phyloP scores from a whole-genome alignment of 805 yeast genomes.

The Candida pseudoglaebosa region DNA sequence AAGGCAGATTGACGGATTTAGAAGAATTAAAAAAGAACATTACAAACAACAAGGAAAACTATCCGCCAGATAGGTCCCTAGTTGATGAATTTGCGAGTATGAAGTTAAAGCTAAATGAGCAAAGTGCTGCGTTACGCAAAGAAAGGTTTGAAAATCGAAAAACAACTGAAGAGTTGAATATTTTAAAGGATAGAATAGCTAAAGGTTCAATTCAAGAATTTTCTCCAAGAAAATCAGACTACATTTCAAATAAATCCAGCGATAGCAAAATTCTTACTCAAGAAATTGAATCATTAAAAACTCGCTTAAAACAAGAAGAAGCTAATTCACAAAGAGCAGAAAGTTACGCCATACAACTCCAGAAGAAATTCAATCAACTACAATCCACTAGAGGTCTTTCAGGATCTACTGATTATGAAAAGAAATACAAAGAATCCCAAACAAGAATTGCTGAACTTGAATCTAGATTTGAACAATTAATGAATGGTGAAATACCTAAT shows the following conservation, averaged over 20 bases:
- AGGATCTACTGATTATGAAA: conserved; percentile 32
- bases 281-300: conserved; percentile 48
- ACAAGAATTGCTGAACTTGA: conserved; percentile 31
- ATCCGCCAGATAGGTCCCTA: conserved; percentile 31
- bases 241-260: conserved; percentile 2
- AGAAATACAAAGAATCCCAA: conserved; percentile 33
- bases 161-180: conserved; percentile 52
- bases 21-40: conserved; percentile 11
- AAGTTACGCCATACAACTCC: conserved; percentile 41
- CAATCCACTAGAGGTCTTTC: conserved; percentile 39
- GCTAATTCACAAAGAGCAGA: conserved; percentile 50
- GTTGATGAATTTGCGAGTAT: conserved; percentile 45
- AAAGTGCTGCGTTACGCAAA: conserved; percentile 43
- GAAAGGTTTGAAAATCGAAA: conserved; percentile 44
- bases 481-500: conserved; percentile 11
- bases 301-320: conserved; percentile 49
- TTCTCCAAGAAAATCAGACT: conserved; percentile 25
- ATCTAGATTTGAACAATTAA: conserved; percentile 20
- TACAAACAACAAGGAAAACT: conserved; percentile 31
- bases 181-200: conserved; percentile 61
- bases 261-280: conserved; percentile 17
- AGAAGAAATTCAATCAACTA: conserved; percentile 38
- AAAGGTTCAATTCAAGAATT: conserved; percentile 40
- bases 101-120: conserved; percentile 51
- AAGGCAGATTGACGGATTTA: conserved; percentile 18